Percentiles rank a stretch among this genome's conserved stretches.
Evolutionary conservation across 352 stramenopile species (phyloP).

Genomic region (Phytophthora idaei): DNA sequence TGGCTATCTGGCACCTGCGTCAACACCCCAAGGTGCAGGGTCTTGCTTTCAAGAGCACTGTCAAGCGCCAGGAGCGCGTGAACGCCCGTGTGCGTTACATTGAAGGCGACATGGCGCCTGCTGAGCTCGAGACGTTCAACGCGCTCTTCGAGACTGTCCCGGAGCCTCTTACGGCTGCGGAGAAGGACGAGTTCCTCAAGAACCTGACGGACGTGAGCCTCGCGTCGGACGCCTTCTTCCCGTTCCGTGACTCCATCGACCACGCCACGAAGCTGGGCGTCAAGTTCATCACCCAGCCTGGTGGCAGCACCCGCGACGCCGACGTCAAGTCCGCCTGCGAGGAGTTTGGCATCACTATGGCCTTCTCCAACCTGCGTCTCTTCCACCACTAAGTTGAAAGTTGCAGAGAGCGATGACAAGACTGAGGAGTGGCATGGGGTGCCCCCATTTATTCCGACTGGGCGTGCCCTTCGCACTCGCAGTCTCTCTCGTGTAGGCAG

Average conservation of each 20-base stretch:
- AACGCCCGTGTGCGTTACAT: conserved; percentile 99
- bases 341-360: conserved; percentile 99
- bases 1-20: conserved; percentile 97
- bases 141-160: conserved; percentile 94
- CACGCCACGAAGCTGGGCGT: conserved; percentile 96
- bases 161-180: conserved; percentile 92
- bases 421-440: conserved; percentile 9
- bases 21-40: conserved; percentile 96
- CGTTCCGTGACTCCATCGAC: conserved; percentile 99
- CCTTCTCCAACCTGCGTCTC: conserved; percentile 97
- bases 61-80: conserved; percentile 99
- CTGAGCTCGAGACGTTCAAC: conserved; percentile 96
- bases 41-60: conserved; percentile 96
- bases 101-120: conserved; percentile 97
- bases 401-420: conserved; percentile 23
- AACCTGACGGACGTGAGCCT: conserved; percentile 92
- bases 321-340: conserved; percentile 96
- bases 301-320: conserved; percentile 79
- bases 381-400: conserved; percentile 97
- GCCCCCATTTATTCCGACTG: conserved; percentile 11
- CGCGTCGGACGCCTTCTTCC: conserved; percentile 99
- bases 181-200: conserved; percentile 96
- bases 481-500: conserved; percentile 25
- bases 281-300: conserved; percentile 97
- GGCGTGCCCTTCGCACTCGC: conserved; percentile 18